Evolutionary conservation across 257 asterid genomes (phyloP).

Genomic region (Mitragyna speciosa): DNA sequence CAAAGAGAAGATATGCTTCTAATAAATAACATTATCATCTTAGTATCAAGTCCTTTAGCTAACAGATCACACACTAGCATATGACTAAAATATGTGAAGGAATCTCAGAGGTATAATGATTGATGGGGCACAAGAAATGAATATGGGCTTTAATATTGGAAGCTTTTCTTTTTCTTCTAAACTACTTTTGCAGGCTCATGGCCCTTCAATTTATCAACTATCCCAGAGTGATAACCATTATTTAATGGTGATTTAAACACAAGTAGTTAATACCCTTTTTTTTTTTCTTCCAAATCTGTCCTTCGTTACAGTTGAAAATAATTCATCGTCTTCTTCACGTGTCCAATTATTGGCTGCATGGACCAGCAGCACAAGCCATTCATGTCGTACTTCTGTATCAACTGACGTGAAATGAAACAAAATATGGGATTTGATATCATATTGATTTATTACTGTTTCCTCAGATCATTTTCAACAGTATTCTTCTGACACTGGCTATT

Average conservation of each 20-base stretch:
- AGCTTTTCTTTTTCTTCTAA: not conserved
- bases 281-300: not conserved
- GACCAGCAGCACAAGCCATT: not conserved
- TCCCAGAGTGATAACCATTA: not conserved
- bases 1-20: slow-evolving; percentile 19
- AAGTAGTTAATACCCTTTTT: not conserved
- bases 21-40: slow-evolving; percentile 53
- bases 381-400: not conserved
- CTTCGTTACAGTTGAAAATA: slow-evolving; percentile 2
- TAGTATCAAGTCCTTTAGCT: slow-evolving; percentile 20
- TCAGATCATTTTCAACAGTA: not conserved
- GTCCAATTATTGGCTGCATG: slow-evolving; percentile 5
- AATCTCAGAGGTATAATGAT: slow-evolving; percentile 19
- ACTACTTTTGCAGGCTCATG: not conserved
- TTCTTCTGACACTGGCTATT: not conserved
- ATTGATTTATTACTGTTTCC: not conserved
- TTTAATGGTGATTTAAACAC: not conserved
- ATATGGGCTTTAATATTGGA: not conserved
- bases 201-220: not conserved
- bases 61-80: slow-evolving; percentile 6
- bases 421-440: slow-evolving; percentile 1
- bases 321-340: not conserved
- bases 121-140: not conserved
- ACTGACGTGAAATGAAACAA: slow-evolving; percentile 7
- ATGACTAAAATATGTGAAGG: slow-evolving; percentile 16